Base-by-base conservation (phyloP, 176 grass and related monocot genomes). In the Microstegium vimineum region DNA sequence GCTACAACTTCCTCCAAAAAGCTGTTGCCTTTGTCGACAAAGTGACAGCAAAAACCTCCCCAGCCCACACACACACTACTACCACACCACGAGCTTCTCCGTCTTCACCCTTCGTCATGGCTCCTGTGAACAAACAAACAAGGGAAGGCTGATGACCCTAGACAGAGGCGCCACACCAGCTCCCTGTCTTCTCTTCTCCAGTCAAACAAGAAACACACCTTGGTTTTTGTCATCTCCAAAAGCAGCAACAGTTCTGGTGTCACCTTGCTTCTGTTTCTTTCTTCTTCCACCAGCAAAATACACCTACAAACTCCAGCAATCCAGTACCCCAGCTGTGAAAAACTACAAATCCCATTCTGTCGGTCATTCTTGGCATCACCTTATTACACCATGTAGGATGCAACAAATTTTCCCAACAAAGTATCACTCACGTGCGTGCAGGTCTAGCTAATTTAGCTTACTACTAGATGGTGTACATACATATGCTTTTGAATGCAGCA, bases 401-500 rank as follows among this genome's bases (percentile, higher is more conserved):
- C 20, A 56, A 56, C 51, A n/a, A n/a, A n/a, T n/a, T n/a, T n/a
- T n/a, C n/a, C n/a, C n/a, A n/a, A n/a, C n/a, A 56, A 56, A 20
- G 51, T 56, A n/a, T 73, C 36, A 5, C 27, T 81, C 71, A 69
- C 51, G 18, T 69, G 71, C 51, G 79, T 17, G 27, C 47, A 82
- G 20, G 22, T 5, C 69, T 41, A 74, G 28, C 28, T 18, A 17
- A n/a, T 14, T 47, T 51, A 66, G 33, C 65, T 40, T 33, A 3
- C 66, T 27, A 13, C 57, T 61, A 60, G 56, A 60, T 60, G 18
- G n/a, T 5, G 83, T 60, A 42, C 59, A 70, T 11, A 42, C 37
- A 59, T 1, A 79, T 71, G 71, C 77, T 85, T 89, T 42, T 8
- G 32, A 69, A 27, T 71, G 27, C n/a, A n/a, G n/a, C 77, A 86